Evolutionary conservation across 1,139 yeast species (phyloP).

Genomic region (Hyphopichia khmerensis): DNA sequence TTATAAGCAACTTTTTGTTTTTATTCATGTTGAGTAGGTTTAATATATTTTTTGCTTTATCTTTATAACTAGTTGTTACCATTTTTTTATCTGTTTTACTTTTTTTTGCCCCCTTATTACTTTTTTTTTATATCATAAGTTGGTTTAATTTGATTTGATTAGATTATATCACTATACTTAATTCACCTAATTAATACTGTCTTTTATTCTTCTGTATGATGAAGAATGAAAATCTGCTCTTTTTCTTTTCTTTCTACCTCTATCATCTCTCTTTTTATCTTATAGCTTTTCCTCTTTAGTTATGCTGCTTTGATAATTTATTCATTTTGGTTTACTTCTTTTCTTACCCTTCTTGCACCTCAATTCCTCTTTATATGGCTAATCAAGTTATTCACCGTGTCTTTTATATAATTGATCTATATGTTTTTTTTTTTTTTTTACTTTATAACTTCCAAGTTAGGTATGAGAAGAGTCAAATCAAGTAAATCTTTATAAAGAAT

Average conservation of each 20-base stretch:
- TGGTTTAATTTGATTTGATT: not conserved
- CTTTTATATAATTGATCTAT: conserved; percentile 42
- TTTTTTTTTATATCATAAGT: not conserved
- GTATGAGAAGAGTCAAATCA: too few relatives aligned
- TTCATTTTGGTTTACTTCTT: conserved; percentile 5
- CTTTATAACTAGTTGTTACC: not conserved
- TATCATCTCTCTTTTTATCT: not conserved
- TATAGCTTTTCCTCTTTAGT: not conserved
- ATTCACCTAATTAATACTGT: not conserved
- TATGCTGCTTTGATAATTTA: conserved; percentile 1
- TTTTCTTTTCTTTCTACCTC: not conserved
- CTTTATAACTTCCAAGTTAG: not conserved
- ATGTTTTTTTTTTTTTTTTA: conserved; percentile 44
- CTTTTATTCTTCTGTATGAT: too few relatives aligned
- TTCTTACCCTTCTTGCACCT: not conserved
- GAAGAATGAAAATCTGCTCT: not conserved
- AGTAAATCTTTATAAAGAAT: too few relatives aligned
- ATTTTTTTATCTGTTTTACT: not conserved
- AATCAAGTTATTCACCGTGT: conserved; percentile 12
- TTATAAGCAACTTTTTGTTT: conserved; percentile 35
- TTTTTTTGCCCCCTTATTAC: not conserved
- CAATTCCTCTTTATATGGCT: not conserved
- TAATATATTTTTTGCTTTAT: not conserved
- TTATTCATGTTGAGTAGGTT: not conserved
- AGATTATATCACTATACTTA: not conserved